Evolutionary conservation across 352 stramenopile genomes (phyloP), one percentile per base, ranked within the genome.

Genomic region (Sclerospora graminicola): DNA sequence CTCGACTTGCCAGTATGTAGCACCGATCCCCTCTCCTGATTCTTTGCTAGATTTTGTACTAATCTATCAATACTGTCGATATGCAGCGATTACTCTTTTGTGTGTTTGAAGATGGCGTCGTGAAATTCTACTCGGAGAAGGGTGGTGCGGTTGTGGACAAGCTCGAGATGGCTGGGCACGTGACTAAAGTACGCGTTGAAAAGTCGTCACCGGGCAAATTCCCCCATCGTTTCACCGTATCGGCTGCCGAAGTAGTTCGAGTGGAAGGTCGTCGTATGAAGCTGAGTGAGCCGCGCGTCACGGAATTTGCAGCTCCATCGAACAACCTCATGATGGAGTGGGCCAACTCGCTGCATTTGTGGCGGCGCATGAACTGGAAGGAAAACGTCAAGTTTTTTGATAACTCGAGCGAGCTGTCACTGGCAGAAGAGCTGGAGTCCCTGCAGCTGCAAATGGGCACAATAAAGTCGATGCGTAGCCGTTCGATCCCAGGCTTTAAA

Each of bases 311-410:
- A 8, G 77, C 77, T 16, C 71, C 77, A 0, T 81, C 54, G 5
- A 72, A 81, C 31, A 74, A 83, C 51, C 57, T 89, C 4, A 89
- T 89, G 77, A 89, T 87, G 57, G 77, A 89, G 53, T 89, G 77
- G 77, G 77, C 77, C 44, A 89, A 89, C 54, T 66, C 77, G 33
- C 54, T 89, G 51, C 77, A 89, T 33, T 59, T 89, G 9, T 89
- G 77, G 77, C 74, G 74, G 13, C 77, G 77, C 36, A 89, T 89
- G 77, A 89, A 83, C 61, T 89, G 77, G 77, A 86, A 86, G 48
- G 77, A 89, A 40, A 80, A 89, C 47, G 77, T 89, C 56, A 87
- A 77, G 55, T 89, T 89, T 60, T 89, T 89, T 21, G 74, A 86
- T 26, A 53, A 57, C 42, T 63, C 65, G 34, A 59, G 47, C 11